A percentile compares a stretch with the other conserved stretches of the same genome.
Evolutionary conservation across 768 basidiomycete species (phyloP).

Genomic region (Suillus decipiens): DNA sequence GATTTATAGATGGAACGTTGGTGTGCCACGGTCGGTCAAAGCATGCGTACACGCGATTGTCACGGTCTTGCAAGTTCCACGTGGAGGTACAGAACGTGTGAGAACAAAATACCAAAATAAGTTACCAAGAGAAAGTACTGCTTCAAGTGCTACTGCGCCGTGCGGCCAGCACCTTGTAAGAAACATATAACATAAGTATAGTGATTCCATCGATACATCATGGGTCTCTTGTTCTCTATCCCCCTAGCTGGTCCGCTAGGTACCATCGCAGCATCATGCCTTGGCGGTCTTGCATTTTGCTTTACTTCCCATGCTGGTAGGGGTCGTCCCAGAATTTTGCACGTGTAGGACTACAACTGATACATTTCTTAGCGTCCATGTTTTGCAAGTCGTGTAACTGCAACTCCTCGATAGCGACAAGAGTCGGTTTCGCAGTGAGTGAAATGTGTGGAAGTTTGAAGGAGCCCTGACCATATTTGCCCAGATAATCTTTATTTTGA

Average conservation of each 20-base stretch:
- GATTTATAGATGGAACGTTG: too few species aligned
- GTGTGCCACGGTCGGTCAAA: too few species aligned
- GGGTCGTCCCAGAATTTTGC: conserved; percentile 22
- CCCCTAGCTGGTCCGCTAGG: conserved; percentile 69
- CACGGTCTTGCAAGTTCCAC: too few species aligned
- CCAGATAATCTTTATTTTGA: conserved; percentile 92
- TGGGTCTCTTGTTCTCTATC: conserved; percentile 76
- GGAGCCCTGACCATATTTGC: not conserved
- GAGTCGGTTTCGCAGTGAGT: conserved; percentile 90
- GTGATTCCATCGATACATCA: conserved; percentile 28
- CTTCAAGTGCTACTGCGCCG: not conserved
- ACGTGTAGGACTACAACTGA: conserved; percentile 16
- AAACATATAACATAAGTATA: not conserved
- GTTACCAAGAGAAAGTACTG: not conserved
- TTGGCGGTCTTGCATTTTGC: conserved; percentile 82
- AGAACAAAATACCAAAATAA: conserved; percentile 6
- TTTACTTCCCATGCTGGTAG: conserved; percentile 83
- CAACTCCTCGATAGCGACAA: conserved; percentile 96
- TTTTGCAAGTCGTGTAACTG: conserved; percentile 99
- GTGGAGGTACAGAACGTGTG: not conserved
- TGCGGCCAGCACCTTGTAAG: not conserved
- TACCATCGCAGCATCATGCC: conserved; percentile 78
- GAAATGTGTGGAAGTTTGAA: not conserved
- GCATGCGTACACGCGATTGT: too few species aligned
- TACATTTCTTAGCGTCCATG: conserved; percentile 68